A percentile compares a stretch with the other conserved stretches of the same genome.
Conservation (phyloP, 345 rosid species). For the Hypericum perforatum region DNA sequence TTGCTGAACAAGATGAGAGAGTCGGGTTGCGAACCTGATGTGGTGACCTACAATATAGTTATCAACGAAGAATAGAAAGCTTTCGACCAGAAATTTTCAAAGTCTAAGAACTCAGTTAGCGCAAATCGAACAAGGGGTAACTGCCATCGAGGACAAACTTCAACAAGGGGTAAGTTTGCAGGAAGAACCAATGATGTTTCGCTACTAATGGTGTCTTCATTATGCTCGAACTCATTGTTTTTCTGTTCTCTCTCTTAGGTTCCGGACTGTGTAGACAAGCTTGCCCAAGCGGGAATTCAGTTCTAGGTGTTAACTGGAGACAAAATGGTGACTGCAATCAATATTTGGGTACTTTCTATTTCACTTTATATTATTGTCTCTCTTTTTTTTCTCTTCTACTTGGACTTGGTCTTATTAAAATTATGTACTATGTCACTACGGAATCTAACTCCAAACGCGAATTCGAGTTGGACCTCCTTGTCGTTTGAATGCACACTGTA, state of each 20-base stretch:
- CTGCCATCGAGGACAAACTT: too few relatives aligned
- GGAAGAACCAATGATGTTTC: neutral
- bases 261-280: conserved; percentile 95
- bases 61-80: conserved; percentile 45
- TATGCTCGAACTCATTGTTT: neutral
- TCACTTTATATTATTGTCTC: too few relatives aligned
- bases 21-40: conserved; percentile 12
- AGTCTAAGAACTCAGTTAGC: conserved; percentile 54
- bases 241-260: conserved; percentile 33
- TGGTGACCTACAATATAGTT: conserved; percentile 10
- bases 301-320: too few relatives aligned
- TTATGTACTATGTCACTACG: too few relatives aligned
- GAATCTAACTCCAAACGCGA: neutral
- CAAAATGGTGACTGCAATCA: conserved; percentile 96
- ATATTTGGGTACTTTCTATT: conserved; percentile 67
- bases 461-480: too few relatives aligned
- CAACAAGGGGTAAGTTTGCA: conserved; percentile 64
- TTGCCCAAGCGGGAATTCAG: conserved; percentile 94
- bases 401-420: too few relatives aligned
- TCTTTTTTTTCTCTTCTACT: too few relatives aligned
- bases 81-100: conserved; percentile 53
- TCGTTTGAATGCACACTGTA: too few relatives aligned
- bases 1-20: conserved; percentile 17
- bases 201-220: neutral
- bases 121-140: conserved; percentile 76